Evolutionary conservation across 2,329 filamentous ascomycete genomes (phyloP), one percentile per base, ranked within the genome.

Genomic region (Cladosporium sp.): DNA sequence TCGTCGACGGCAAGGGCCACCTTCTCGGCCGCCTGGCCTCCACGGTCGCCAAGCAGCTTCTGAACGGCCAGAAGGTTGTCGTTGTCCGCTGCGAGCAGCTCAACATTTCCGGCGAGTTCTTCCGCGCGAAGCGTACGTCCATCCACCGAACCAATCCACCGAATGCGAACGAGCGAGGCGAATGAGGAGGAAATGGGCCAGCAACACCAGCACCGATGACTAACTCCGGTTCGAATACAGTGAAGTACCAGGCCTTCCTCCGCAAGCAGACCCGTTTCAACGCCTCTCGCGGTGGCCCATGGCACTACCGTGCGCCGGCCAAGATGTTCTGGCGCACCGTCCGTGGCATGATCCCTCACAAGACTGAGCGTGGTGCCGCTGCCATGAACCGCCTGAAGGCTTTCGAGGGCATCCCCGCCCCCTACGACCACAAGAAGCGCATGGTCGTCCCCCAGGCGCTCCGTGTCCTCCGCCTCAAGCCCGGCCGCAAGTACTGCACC

Each of bases 21-120:
- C 87, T 98, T 76, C 90, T 98, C 78, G 93, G 93, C 83, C 92
- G 93, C 77, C 86, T 98, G 76, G 92, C 92, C 80, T 90, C 85
- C 76, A 95, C 90, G 74, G 90, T 97, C 72, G 92, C 92, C 76
- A 97, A 97, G 87, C 92, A 97, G 83, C 86, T 97, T 72, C 88
- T 97, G 70, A 95, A 86, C 78, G 92, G 92, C 75, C 92, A 97
- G 83, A 97, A 97, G 87, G 95, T 98, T 75, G 92, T 97, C 71
- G 82, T 98, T 69, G 93, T 98, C 75, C 89, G 93, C 83, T 95
- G 88, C 80, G 93, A 98, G 82, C 90, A 89, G 70, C 85, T 98
- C 77, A 98, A 98, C 86, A 98, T 98, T 84, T 98, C 93, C 68
- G 93, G 93, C 81, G 93, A 97, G 83, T 98, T 98, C 89, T 98